A percentile compares a stretch with the other conserved stretches of the same genome.
These are phyloP conservation scores for Spiraea crenata DNA, from an alignment of 331 rosid genomes.

Conservation along the genomic window DNA sequence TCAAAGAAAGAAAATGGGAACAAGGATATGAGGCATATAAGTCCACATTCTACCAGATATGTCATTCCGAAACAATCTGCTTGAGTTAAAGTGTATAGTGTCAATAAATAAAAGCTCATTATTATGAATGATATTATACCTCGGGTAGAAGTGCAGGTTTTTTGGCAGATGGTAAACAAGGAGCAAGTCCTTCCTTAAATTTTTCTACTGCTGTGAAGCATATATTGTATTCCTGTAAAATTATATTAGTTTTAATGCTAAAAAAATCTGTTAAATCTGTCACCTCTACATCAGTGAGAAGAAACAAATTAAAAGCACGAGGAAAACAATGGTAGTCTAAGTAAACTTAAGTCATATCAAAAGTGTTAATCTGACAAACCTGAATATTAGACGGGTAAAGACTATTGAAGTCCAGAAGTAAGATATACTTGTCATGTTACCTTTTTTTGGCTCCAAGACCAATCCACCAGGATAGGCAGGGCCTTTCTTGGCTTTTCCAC, in stretches of 20 bases:
- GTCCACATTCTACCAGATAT: slow-evolving; percentile 2
- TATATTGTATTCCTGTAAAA: slow-evolving; percentile 78
- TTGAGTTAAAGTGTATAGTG: neutral
- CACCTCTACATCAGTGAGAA: slow-evolving; percentile 15
- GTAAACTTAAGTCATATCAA: slow-evolving; percentile 53
- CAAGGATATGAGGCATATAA: slow-evolving; percentile 1
- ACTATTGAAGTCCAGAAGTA: slow-evolving; percentile 95
- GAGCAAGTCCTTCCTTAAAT: too few relatives aligned
- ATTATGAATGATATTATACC: slow-evolving; percentile 45
- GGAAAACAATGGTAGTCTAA: neutral
- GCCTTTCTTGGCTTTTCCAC: slow-evolving; percentile 72
- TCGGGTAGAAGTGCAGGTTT: slow-evolving; percentile 84
- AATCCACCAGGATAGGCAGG: slow-evolving; percentile 92
- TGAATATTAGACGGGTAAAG: slow-evolving; percentile 97
- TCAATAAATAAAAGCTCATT: slow-evolving; percentile 8
- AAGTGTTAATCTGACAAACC: slow-evolving; percentile 39
- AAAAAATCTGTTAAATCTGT: slow-evolving; percentile 1
- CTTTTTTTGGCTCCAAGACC: slow-evolving; percentile 95
- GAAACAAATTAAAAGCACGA: slow-evolving; percentile 24
- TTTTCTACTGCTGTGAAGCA: too few relatives aligned
- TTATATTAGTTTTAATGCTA: slow-evolving; percentile 16
- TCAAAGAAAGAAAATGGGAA: neutral
- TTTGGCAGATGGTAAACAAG: too few relatives aligned
- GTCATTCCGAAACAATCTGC: neutral
- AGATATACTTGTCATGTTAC: slow-evolving; percentile 86